phyloP scores from a whole-genome alignment of 192 early-diverging fungal genomes.

The Spizellomyces punctatus region DNA sequence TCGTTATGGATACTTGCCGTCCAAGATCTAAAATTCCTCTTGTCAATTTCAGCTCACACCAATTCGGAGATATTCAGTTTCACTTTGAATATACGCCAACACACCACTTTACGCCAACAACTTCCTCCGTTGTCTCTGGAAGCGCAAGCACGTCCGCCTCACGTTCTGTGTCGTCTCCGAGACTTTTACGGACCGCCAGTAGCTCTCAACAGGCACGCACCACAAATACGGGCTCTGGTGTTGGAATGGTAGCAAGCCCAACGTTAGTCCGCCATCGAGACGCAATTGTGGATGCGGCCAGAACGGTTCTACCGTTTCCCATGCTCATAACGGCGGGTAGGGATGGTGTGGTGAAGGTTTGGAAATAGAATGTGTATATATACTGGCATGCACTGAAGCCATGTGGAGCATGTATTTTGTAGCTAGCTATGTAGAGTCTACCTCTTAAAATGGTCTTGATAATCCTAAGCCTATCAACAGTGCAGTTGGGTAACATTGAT shows the following conservation, averaged over 20 bases:
- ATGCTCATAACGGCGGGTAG: conserved; percentile 76
- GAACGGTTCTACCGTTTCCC: conserved; percentile 71
- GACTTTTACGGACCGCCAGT: conserved; percentile 10
- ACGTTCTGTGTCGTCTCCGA: neutral
- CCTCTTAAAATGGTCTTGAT: too few species aligned
- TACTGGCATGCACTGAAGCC: too few species aligned
- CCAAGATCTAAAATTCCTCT: too few species aligned
- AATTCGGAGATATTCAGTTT: conserved; percentile 56
- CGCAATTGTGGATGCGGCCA: conserved; percentile 68
- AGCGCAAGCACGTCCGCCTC: neutral
- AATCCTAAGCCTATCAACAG: too few species aligned
- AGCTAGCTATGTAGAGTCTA: too few species aligned
- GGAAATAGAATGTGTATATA: conserved; percentile 18
- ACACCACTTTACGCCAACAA: conserved; percentile 15
- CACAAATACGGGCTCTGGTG: neutral
- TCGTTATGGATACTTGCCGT: too few species aligned
- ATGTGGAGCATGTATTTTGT: too few species aligned
- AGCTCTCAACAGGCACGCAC: neutral
- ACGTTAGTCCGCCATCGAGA: conserved; percentile 66
- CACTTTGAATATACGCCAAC: conserved; percentile 58
- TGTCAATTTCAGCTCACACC: conserved; percentile 41
- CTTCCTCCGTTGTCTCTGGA: too few species aligned
- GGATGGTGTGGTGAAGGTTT: conserved; percentile 75
- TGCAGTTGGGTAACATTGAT: too few species aligned
- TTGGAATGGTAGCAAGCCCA: conserved; percentile 29